Conservation (phyloP, 1,284 basidiomycete species). For the Phenoliferia sp. region DNA sequence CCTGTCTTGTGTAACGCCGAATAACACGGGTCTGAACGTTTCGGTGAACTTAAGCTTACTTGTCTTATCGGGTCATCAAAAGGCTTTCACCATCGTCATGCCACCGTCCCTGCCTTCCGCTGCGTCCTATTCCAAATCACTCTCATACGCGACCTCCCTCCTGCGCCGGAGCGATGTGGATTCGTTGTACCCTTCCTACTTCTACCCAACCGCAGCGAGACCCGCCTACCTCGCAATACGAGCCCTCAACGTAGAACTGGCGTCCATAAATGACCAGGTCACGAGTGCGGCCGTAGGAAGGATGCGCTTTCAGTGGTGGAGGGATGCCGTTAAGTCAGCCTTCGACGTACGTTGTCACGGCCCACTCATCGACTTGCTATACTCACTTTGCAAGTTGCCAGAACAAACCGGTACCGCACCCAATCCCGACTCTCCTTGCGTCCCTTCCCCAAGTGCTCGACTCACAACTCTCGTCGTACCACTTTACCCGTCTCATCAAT, state of each 20-base stretch:
- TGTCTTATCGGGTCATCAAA: no score
- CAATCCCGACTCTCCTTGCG: conserved; percentile 24
- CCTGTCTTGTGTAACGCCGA: no score
- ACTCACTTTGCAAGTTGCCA: no score
- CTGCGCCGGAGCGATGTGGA: conserved; percentile 51
- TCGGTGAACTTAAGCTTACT: no score
- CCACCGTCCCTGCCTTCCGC: no score
- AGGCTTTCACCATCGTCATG: no score
- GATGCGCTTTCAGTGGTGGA: conserved; percentile 91
- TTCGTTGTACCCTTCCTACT: conserved; percentile 67
- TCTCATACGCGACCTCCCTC: conserved; percentile 43
- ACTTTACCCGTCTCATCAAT: conserved; percentile 30
- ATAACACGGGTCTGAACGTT: no score
- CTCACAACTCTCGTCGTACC: conserved; percentile 30
- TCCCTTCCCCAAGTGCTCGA: conserved; percentile 15
- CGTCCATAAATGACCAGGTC: conserved; percentile 71
- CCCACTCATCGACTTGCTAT: background rate
- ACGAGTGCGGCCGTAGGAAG: conserved; percentile 73
- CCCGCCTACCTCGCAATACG: conserved; percentile 73
- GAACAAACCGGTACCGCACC: conserved; percentile 27
- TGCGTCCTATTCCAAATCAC: no score
- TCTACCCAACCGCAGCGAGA: conserved; percentile 64
- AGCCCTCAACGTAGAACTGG: conserved; percentile 86
- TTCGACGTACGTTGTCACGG: conserved; percentile 61
- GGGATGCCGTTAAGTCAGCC: conserved; percentile 71